Conservation (phyloP, 2,329 filamentous ascomycete species). For the Trichoderma pleuroti region DNA sequence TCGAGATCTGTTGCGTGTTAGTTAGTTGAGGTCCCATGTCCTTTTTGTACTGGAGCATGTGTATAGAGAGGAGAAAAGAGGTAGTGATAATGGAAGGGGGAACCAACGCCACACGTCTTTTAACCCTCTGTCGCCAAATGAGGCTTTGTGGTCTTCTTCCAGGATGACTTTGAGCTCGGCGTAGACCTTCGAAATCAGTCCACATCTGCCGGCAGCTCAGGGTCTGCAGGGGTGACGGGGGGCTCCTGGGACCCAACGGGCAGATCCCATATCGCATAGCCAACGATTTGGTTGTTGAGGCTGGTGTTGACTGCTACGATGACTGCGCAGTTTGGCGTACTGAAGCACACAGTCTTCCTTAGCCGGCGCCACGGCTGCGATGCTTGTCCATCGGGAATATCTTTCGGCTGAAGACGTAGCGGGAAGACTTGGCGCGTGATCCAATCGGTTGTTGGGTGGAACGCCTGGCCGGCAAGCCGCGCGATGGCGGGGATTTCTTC, state of each 20-base stretch:
- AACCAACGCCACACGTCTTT: constrained; percentile 23
- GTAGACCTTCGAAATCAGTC: constrained; percentile 15
- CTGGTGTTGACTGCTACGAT: constrained; percentile 18
- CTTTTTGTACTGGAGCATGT: background rate
- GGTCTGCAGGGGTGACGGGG: background rate
- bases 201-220: background rate
- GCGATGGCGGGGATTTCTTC: constrained; percentile 20
- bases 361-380: constrained; percentile 13
- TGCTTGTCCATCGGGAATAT: background rate
- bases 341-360: constrained; percentile 15
- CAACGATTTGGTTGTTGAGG: constrained; percentile 16
- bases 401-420: constrained; percentile 9
- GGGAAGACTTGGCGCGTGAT: constrained; percentile 21
- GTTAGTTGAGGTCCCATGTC: background rate
- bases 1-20: constrained; percentile 19
- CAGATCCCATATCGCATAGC: constrained; percentile 15
- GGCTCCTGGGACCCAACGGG: background rate
- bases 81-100: background rate
- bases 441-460: constrained; percentile 22
- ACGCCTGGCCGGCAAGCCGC: constrained; percentile 16
- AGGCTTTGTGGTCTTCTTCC: constrained; percentile 10
- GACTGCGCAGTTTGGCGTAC: background rate
- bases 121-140: constrained; percentile 19
- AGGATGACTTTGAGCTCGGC: constrained; percentile 11
- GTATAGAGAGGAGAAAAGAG: background rate